Conservation (phyloP, 202 grass and related monocot genomes). For the Elaeis oleifera region DNA sequence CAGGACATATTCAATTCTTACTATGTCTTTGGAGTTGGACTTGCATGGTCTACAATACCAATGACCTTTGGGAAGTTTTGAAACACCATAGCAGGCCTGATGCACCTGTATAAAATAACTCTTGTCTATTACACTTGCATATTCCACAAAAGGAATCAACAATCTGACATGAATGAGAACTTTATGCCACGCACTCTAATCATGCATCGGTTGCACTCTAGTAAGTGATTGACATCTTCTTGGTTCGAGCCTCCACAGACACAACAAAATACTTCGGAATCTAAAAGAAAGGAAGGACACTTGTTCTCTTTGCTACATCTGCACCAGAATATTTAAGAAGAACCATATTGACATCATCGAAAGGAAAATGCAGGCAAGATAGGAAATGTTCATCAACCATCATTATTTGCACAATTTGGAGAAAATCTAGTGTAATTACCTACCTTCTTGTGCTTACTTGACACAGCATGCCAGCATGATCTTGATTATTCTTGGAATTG, state of each 20-base stretch:
- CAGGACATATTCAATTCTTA: constrained; percentile 23
- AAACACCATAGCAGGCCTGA: constrained; percentile 94
- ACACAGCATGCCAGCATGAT: constrained; percentile 21
- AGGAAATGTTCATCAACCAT: not conserved
- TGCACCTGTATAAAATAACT: constrained; percentile 61
- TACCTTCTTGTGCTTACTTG: constrained; percentile 44
- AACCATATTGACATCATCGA: no score
- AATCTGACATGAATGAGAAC: constrained; percentile 16
- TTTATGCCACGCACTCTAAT: constrained; percentile 55
- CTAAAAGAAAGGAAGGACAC: constrained; percentile 5
- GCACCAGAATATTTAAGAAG: not conserved
- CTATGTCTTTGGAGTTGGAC: constrained; percentile 35
- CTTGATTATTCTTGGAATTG: constrained; percentile 21
- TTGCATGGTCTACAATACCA: constrained; percentile 94
- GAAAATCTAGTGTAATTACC: constrained; percentile 17
- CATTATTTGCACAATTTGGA: constrained; percentile 14
- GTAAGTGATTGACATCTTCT: constrained; percentile 63
- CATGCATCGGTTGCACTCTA: constrained; percentile 69
- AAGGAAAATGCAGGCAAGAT: no score
- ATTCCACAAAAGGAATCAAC: constrained; percentile 19
- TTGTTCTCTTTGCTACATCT: constrained; percentile 33
- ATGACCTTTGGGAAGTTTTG: constrained; percentile 63
- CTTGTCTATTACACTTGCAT: constrained; percentile 22
- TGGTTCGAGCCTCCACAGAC: constrained; percentile 68
- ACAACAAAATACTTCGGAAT: constrained; percentile 63